A percentile compares a stretch with the other conserved stretches of the same genome.
Evolutionary conservation across 768 basidiomycete species (phyloP).

Genomic region (Paxillus involutus): DNA sequence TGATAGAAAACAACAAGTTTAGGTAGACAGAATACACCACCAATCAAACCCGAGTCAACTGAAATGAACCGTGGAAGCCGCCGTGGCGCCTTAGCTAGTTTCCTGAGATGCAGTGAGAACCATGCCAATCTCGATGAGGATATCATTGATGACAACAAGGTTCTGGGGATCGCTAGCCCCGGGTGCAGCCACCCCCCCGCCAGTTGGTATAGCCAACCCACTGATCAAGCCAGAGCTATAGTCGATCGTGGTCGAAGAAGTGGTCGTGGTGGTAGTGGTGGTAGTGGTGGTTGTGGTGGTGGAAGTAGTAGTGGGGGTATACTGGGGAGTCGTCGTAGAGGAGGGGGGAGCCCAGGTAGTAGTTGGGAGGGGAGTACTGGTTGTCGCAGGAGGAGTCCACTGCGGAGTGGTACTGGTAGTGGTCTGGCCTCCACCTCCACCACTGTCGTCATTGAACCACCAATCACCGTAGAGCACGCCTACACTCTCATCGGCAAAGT

Average conservation of each 20-base stretch:
- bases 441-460: slow-evolving; percentile 48
- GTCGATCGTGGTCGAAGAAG: slow-evolving; percentile 21
- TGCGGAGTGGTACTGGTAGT: slow-evolving; percentile 17
- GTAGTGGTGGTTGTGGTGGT: slow-evolving; percentile 22
- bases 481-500: slow-evolving; percentile 45
- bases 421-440: slow-evolving; percentile 18
- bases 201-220: slow-evolving; percentile 25
- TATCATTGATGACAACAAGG: slow-evolving; percentile 33
- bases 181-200: slow-evolving; percentile 30
- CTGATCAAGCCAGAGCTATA: slow-evolving; percentile 19
- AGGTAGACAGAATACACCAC: background rate
- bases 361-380: slow-evolving; percentile 11
- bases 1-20: background rate
- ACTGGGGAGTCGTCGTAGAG: slow-evolving; percentile 18
- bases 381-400: slow-evolving; percentile 17
- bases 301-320: slow-evolving; percentile 21
- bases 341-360: slow-evolving; percentile 18
- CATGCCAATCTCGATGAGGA: slow-evolving; percentile 35
- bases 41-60: background rate
- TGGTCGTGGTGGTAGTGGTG: slow-evolving; percentile 14
- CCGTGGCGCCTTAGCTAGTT: background rate
- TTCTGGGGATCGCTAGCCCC: slow-evolving; percentile 32
- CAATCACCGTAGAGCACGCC: slow-evolving; percentile 67
- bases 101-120: slow-evolving; percentile 8
- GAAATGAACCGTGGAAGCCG: background rate